Percentiles rank a stretch among this genome's conserved stretches.
Conservation (phyloP, 208 protist genomes). For the Leishmania aethiopica region DNA sequence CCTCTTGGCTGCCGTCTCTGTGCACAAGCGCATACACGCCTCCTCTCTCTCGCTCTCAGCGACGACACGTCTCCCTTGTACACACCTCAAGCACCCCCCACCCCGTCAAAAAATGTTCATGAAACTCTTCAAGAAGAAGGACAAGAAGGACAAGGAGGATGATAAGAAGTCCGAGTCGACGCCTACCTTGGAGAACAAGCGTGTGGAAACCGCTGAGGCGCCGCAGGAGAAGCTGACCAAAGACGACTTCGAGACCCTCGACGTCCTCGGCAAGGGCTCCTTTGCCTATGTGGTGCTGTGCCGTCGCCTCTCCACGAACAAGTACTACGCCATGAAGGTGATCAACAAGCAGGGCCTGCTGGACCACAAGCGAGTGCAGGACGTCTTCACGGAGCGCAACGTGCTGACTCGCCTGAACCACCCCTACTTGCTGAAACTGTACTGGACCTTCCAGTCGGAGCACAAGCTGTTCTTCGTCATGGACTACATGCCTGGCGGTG, state of each 20-base stretch:
- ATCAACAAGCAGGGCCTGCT: constrained; percentile 92
- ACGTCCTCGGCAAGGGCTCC: constrained; percentile 94
- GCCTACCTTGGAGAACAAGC: constrained; percentile 26
- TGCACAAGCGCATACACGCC: background rate
- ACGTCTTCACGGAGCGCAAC: constrained; percentile 93
- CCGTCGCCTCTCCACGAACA: constrained; percentile 82
- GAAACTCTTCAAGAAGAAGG: constrained; percentile 82
- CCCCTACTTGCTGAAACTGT: constrained; percentile 94
- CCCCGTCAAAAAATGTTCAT: constrained; percentile 67
- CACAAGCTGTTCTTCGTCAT: constrained; percentile 96
- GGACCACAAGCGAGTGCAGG: constrained; percentile 90
- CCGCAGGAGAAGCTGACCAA: constrained; percentile 85
- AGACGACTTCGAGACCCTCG: constrained; percentile 93
- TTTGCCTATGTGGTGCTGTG: constrained; percentile 96
- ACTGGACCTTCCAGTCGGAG: constrained; percentile 97
- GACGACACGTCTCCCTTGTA: background rate
- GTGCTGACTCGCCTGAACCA: constrained; percentile 94
- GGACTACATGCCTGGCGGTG: constrained; percentile 95
- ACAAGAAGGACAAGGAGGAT: constrained; percentile 91
- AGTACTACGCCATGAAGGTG: constrained; percentile 96
- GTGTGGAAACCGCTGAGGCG: constrained; percentile 17
- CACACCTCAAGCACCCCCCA: background rate
- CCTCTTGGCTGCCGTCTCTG: background rate
- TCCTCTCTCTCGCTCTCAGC: background rate
- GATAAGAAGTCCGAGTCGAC: constrained; percentile 39